Percentiles rank a stretch among this genome's conserved stretches.
Evolutionary conservation across 1,284 basidiomycete genomes (phyloP).

Genomic region (Fomitopsis schrenkii): DNA sequence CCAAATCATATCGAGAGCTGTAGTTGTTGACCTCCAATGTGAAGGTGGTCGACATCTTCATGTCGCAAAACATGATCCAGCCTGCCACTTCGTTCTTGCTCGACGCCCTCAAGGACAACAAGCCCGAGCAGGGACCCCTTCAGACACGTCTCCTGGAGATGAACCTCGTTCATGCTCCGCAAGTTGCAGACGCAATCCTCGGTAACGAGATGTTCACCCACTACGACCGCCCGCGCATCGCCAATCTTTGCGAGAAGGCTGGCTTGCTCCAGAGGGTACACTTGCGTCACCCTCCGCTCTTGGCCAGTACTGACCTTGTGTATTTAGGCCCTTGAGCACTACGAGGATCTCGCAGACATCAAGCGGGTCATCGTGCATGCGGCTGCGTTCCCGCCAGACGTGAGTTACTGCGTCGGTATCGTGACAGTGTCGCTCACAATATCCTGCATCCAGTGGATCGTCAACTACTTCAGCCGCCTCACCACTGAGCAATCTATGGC

Average conservation of each 20-base stretch:
- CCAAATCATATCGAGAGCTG: not conserved
- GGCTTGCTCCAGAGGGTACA: slow-evolving; percentile 88
- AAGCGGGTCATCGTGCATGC: slow-evolving; percentile 98
- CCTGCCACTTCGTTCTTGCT: slow-evolving; percentile 98
- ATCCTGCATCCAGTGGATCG: slow-evolving; percentile 72
- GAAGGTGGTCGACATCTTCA: slow-evolving; percentile 96
- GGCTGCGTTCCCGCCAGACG: slow-evolving; percentile 81
- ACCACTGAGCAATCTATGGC: slow-evolving; percentile 99
- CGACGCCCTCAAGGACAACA: slow-evolving; percentile 99
- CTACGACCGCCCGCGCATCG: slow-evolving; percentile 95
- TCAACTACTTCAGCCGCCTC: slow-evolving; percentile 95
- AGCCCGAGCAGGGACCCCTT: slow-evolving; percentile 93
- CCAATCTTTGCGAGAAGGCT: slow-evolving; percentile 98
- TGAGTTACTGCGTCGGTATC: slow-evolving; percentile 25
- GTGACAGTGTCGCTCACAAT: not conserved
- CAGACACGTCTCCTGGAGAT: slow-evolving; percentile 98
- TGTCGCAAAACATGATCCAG: slow-evolving; percentile 99
- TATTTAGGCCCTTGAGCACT: slow-evolving; percentile 89
- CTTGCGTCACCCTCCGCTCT: slow-evolving; percentile 9
- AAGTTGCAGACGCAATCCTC: slow-evolving; percentile 98
- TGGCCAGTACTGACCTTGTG: slow-evolving; percentile 10
- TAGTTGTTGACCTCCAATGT: not conserved
- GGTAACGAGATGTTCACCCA: slow-evolving; percentile 99
- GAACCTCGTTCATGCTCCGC: slow-evolving; percentile 97
- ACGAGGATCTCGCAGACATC: slow-evolving; percentile 96